Base-by-base conservation (phyloP, 2,329 filamentous ascomycete species). In the Blumeria hordei region DNA sequence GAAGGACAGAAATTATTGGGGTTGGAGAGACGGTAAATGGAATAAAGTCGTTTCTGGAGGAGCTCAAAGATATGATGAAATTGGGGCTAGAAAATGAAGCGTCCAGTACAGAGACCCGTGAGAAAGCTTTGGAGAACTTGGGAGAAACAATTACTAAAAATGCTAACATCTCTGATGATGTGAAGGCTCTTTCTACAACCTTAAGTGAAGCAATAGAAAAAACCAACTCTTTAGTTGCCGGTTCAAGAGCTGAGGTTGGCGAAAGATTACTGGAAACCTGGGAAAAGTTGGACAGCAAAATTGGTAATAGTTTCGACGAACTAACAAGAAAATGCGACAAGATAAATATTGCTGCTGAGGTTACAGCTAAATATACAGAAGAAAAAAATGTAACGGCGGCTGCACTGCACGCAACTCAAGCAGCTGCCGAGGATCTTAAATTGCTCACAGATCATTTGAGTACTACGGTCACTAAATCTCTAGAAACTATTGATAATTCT, bases 131-230 rank as follows among this genome's bases (percentile, higher is more conserved):
- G 1, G 77, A 84, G 60, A 72, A 75, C 45, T 71, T 88, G 57
- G 73, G 81, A 62, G 80, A 84, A 62, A 75, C 74, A 45, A 70
- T 80, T 37, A 70, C 70, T 55, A 73, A 75, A 61, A 81, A 79
- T 57, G 73, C 75, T 37, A 73, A 67, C 43, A 67, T 80, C 21
- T 69, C 72, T 33, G 72, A 76, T n/a, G 81, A 80, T 58, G 70
- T 88, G 54, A 81, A 81, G 62, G 81, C 83, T 55, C 74, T 88
- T 66, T 77, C 80, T 43, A 81, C 85, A 55, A 77, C 80, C 2
- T 80, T 96, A 68, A 88, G 84, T 66, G 71, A 77, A 0, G 88
- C 95, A 64, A 94, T 96, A 57, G 88, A 95, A 62, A 84, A 88
- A 59, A 82, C 85, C 10, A 83, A 86, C 61, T 80, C 81, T 14